Evolutionary conservation across 129 eudicot species (phyloP), one percentile per base, ranked within the genome.

Genomic region (Solidago caesia): DNA sequence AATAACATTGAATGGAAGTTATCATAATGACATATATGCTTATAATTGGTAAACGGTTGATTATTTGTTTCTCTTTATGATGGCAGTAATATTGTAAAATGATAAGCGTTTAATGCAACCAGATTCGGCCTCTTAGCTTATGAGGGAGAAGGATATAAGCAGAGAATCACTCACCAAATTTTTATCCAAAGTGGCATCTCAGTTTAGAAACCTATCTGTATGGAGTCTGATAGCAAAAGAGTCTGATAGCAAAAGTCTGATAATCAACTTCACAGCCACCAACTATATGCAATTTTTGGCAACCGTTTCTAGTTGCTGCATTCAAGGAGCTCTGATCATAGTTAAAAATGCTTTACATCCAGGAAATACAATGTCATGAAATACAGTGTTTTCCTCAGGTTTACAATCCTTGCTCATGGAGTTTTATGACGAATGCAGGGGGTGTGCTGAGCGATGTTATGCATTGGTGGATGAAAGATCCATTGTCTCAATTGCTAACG

Each of bases 81-180:
- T 27, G 33, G 70, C 56, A 69, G 29, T n/a, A 70, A 51, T 33
- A 14, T 48, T 43, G 53, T 14, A 39, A 64, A 48, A 62, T 4
- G n/a, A 21, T 46, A 41, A 43, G 12, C 29, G 49, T 25, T 59
- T 45, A n/a, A n/a, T n/a, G 29, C 74, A 58, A 29, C 62, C 86
- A 93, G 98, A 89, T 93, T 71, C 96, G 97, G 58, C 91, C 88
- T 79, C 89, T 90, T 10, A 93, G 74, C 89, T 84, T 39, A 93
- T 90, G 81, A 90, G 80, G 85, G 92, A 85, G 80, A 93, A 88
- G 75, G 97, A 90, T 76, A 77, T 93, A 16, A 88, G 84, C 58
- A 81, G 92, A 75, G 91, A 78, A 82, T 56, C 73, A 25, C 87
- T 93, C 74, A 80, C 80, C 75, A 90, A 89, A 55, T 93, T 90